A percentile compares a stretch with the other conserved stretches of the same genome.
phyloP scores from a whole-genome alignment of 2,329 filamentous ascomycete species.

The Metarhizium guizhouense region DNA sequence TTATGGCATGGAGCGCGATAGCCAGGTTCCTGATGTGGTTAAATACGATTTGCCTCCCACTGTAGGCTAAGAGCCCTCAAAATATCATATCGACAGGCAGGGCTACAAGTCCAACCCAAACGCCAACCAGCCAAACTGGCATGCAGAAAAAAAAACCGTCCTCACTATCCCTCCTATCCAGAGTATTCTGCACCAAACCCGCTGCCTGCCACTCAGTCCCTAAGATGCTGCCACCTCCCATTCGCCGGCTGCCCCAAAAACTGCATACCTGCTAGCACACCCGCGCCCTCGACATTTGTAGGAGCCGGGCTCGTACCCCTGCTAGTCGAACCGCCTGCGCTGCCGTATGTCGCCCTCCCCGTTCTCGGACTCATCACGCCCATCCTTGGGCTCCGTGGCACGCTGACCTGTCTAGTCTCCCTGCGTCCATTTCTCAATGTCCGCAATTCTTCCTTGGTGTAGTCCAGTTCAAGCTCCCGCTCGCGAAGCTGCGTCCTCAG shows the following conservation, averaged over 20 bases:
- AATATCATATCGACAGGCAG: background rate
- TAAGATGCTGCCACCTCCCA: constrained; percentile 34
- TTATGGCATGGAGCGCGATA: too few relatives aligned
- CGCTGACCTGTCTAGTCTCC: constrained; percentile 47
- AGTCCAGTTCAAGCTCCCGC: constrained; percentile 41
- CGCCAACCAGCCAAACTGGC: background rate
- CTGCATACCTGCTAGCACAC: constrained; percentile 24
- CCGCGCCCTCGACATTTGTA: constrained; percentile 18
- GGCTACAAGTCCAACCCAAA: background rate
- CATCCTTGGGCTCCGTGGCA: constrained; percentile 48
- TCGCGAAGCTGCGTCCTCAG: constrained; percentile 36
- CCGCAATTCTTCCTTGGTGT: constrained; percentile 38
- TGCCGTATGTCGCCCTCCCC: constrained; percentile 14
- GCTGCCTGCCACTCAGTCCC: constrained; percentile 21
- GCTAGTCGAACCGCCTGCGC: constrained; percentile 29
- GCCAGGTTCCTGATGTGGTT: too few relatives aligned
- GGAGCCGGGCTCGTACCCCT: constrained; percentile 41
- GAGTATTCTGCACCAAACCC: background rate
- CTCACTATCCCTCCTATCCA: background rate
- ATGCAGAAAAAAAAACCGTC: background rate
- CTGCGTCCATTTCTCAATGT: constrained; percentile 39
- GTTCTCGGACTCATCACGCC: constrained; percentile 43
- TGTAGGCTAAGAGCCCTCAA: background rate
- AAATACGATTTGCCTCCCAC: too few relatives aligned
- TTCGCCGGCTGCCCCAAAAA: constrained; percentile 30